These are phyloP conservation scores for Alloascoidea hylecoeti DNA, from an alignment of 805 yeast species.

Conservation along the genomic window DNA sequence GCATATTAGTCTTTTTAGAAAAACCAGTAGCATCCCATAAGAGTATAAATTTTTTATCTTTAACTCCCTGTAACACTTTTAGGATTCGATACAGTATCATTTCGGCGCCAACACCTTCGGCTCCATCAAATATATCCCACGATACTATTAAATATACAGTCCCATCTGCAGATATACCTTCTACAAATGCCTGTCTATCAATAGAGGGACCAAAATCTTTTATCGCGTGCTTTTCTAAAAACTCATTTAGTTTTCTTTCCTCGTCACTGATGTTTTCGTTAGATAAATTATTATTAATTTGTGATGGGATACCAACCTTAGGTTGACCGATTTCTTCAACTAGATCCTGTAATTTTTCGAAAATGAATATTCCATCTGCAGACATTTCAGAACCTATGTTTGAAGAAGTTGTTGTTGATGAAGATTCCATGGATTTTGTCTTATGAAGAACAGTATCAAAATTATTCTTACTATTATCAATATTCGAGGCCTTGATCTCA, in stretches of 20 bases:
- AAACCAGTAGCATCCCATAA: constrained; percentile 62
- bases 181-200: constrained; percentile 38
- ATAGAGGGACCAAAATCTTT: constrained; percentile 29
- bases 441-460: neutral
- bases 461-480: neutral
- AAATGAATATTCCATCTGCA: too few species aligned
- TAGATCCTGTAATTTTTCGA: constrained; percentile 7
- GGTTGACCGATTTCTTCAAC: neutral
- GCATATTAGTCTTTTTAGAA: constrained; percentile 15
- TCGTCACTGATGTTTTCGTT: neutral
- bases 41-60: constrained; percentile 52
- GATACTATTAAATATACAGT: constrained; percentile 42
- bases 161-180: constrained; percentile 59
- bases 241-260: constrained; percentile 42
- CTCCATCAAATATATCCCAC: constrained; percentile 23
- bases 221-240: constrained; percentile 53
- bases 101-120: constrained; percentile 27
- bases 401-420: too few species aligned
- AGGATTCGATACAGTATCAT: constrained; percentile 42
- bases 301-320: neutral
- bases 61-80: constrained; percentile 52
- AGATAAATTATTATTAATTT: neutral
- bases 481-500: constrained; percentile 13
- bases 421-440: neutral
- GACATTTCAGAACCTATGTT: neutral